Evolutionary conservation across 2,329 filamentous ascomycete species (phyloP).

Genomic region (Botryotinia globosa): DNA sequence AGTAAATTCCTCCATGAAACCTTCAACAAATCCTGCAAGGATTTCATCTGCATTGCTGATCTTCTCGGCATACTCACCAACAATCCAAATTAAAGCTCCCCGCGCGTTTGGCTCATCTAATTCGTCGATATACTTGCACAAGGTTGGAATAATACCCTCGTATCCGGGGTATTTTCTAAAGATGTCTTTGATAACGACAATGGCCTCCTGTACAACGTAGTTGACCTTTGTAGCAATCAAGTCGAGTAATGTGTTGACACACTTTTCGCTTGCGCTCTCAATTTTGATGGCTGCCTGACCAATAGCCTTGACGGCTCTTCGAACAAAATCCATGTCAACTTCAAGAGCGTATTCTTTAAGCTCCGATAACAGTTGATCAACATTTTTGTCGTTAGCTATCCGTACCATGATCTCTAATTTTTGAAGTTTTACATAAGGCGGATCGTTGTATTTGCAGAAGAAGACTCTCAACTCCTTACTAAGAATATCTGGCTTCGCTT

Average conservation of each 20-base stretch:
- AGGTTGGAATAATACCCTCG: conserved; percentile 92
- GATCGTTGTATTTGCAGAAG: conserved; percentile 99
- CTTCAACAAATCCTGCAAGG: conserved; percentile 83
- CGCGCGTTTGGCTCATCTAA: conserved; percentile 90
- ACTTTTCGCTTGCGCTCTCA: conserved; percentile 89
- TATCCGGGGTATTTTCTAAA: conserved; percentile 97
- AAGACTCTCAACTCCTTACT: conserved; percentile 98
- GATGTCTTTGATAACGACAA: conserved; percentile 99
- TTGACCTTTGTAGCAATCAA: conserved; percentile 97
- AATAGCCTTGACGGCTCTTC: conserved; percentile 90
- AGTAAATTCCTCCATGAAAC: conserved; percentile 93
- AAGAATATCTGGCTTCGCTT: conserved; percentile 93
- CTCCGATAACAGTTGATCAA: conserved; percentile 89
- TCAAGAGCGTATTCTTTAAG: conserved; percentile 96
- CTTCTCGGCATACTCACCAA: conserved; percentile 98
- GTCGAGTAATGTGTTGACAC: conserved; percentile 89
- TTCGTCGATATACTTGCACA: conserved; percentile 96
- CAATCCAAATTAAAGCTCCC: conserved; percentile 95
- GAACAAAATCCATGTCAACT: conserved; percentile 98
- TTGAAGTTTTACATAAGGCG: conserved; percentile 93
- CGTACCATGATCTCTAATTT: conserved; percentile 99
- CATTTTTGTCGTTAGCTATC: conserved; percentile 96
- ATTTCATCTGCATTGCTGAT: conserved; percentile 99
- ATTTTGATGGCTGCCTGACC: conserved; percentile 99
- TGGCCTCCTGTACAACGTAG: conserved; percentile 96